A percentile compares a stretch with the other conserved stretches of the same genome.
Conservation (phyloP, 176 grass and related monocot species). For the Musa troglodytarum region DNA sequence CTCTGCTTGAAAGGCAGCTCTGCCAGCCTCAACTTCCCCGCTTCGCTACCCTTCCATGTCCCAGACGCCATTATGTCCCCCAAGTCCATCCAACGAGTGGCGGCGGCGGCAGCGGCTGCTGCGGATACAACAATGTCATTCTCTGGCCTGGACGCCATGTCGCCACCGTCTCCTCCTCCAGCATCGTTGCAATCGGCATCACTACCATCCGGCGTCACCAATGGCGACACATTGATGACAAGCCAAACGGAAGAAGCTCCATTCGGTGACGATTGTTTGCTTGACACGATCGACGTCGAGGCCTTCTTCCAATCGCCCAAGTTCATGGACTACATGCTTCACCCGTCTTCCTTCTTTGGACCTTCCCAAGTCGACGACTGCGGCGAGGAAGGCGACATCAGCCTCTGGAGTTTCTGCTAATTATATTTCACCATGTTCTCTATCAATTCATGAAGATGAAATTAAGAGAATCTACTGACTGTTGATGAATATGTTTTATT, state of each 20-base stretch:
- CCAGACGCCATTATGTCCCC: constrained; percentile 42
- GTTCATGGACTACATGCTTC: constrained; percentile 76
- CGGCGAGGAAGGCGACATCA: constrained; percentile 53
- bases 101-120: constrained; percentile 48
- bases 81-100: constrained; percentile 73
- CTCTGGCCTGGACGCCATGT: background rate
- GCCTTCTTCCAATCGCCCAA: constrained; percentile 79
- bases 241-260: background rate
- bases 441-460: background rate
- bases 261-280: background rate
- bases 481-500: too few relatives aligned
- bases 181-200: background rate
- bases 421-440: background rate
- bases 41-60: constrained; percentile 34
- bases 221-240: constrained; percentile 20
- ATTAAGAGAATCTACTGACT: background rate
- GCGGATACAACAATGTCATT: constrained; percentile 1
- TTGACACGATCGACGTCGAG: constrained; percentile 32
- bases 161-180: background rate
- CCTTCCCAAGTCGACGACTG: constrained; percentile 18
- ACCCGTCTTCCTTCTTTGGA: constrained; percentile 53
- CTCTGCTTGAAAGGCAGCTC: constrained; percentile 63
- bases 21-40: constrained; percentile 72
- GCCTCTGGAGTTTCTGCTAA: constrained; percentile 69
- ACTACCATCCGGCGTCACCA: background rate